Base-by-base conservation (phyloP, 2,329 filamentous ascomycete species). In the Podosphaera xanthii region DNA sequence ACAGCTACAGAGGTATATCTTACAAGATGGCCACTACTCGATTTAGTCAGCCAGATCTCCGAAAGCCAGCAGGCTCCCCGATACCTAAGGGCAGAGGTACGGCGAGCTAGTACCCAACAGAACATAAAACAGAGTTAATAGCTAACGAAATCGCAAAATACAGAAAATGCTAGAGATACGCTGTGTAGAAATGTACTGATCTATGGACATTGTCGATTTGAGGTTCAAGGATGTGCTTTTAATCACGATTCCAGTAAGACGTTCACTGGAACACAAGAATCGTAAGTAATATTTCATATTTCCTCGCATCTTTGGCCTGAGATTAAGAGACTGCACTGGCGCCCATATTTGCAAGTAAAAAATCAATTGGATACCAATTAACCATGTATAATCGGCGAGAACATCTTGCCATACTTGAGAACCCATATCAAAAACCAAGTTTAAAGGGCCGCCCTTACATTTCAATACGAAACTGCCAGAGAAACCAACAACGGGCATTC, bases 111-210 rank as follows among this genome's bases (percentile, higher is more conserved):
- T 30, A 44, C 54, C 56, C 44, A 42, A 10, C 50, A 12, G 53
- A 40, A 38, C 59, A 58, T 9, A 53, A 42, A 36, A 35, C 5
- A 30, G 36, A 52, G 60, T 22, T 58, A 64, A 67, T 63, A 68
- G 63, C 44, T 35, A 54, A 48, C 33, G 60, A 60, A 33, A 5
- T 34, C 9, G 5, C 34, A 12, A 14, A 34, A 35, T 6, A 56
- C 53, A 60, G 84, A 87, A 73, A 86, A 86, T 70, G 75, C 80
- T 58, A 94, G 91, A 73, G 89, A 94, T 70, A 94, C 87, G 5
- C 78, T 91, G 60, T 96, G 89, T 73, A 84, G 89, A 68, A 95
- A 96, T 72, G 84, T 96, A 62, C 79, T 89, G 62, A 94, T 96
- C 67, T 95, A 94, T 71, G 89, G 89, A 59, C 86, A 91, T 72